phyloP scores from a whole-genome alignment of 371 early-diverging fungal species.

The Mucor indicus region DNA sequence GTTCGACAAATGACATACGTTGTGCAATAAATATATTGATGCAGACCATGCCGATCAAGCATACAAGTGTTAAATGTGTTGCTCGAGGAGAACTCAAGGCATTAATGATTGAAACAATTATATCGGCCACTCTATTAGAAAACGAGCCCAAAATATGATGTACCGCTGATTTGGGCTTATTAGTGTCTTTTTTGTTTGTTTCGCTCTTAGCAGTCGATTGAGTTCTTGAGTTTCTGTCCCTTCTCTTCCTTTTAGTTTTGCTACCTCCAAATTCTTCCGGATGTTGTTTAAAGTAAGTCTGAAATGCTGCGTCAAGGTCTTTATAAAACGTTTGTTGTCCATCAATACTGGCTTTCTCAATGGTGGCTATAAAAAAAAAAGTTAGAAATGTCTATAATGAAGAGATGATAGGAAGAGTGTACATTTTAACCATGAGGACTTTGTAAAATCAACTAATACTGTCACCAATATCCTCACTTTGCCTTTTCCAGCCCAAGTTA shows the following conservation, averaged over 20 bases:
- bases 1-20: conserved; percentile 31
- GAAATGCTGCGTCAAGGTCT: conserved; percentile 36
- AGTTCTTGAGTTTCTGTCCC: no score
- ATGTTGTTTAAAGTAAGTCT: conserved; percentile 4
- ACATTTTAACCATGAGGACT: conserved; percentile 73
- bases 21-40: conserved; percentile 33
- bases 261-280: background rate
- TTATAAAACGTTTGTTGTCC: conserved; percentile 60
- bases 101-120: conserved; percentile 8
- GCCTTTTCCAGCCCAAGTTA: conserved; percentile 69
- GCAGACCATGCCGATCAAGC: conserved; percentile 25
- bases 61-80: conserved; percentile 25
- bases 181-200: no score
- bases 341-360: conserved; percentile 35
- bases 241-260: conserved; percentile 1
- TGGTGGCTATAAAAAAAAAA: conserved; percentile 8
- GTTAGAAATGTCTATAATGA: background rate
- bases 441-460: conserved; percentile 67
- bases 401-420: no score
- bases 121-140: no score
- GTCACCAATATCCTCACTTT: conserved; percentile 63
- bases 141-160: no score
- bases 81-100: conserved; percentile 6
- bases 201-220: no score
- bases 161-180: no score